Evolutionary conservation across 2,329 filamentous ascomycete genomes (phyloP).

Genomic region (Clarireedia homoeocarpa): DNA sequence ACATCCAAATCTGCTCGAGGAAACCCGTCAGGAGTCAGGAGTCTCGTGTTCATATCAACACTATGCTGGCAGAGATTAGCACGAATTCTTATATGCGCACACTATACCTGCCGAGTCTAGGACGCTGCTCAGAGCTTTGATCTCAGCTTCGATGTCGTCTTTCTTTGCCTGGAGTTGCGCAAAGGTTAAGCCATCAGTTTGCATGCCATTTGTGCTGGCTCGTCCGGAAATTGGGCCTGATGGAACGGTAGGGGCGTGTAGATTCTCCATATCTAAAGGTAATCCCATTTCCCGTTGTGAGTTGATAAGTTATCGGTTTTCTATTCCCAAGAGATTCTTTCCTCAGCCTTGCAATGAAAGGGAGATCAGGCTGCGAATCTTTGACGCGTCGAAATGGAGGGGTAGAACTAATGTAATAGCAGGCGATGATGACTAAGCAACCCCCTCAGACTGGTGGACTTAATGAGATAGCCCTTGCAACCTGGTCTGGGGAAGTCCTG

Average conservation of each 20-base stretch:
- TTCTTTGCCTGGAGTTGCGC: slow-evolving; percentile 78
- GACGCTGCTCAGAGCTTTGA: slow-evolving; percentile 75
- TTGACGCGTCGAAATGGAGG: slow-evolving; percentile 7
- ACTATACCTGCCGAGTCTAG: slow-evolving; percentile 66
- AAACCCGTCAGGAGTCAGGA: slow-evolving; percentile 85
- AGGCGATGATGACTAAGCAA: slow-evolving; percentile 1
- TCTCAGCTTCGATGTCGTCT: slow-evolving; percentile 74
- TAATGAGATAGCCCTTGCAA: too few species aligned
- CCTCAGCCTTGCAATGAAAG: slow-evolving; percentile 4
- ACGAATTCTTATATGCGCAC: neutral
- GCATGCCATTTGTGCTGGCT: slow-evolving; percentile 49
- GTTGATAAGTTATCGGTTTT: neutral
- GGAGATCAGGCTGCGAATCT: slow-evolving; percentile 16
- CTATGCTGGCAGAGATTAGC: slow-evolving; percentile 56
- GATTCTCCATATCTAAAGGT: slow-evolving; percentile 48
- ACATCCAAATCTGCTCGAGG: slow-evolving; percentile 91
- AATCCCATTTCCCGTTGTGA: slow-evolving; percentile 21
- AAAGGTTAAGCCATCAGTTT: slow-evolving; percentile 58
- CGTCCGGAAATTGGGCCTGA: slow-evolving; percentile 67
- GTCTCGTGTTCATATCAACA: slow-evolving; percentile 82
- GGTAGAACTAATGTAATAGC: neutral
- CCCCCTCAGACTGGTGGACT: neutral
- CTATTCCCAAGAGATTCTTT: neutral
- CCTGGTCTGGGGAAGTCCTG: too few species aligned
- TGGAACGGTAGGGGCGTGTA: slow-evolving; percentile 63